These are phyloP conservation scores for Penicillium capsulatum DNA, from an alignment of 2,329 filamentous ascomycete species.

Conservation along the genomic window DNA sequence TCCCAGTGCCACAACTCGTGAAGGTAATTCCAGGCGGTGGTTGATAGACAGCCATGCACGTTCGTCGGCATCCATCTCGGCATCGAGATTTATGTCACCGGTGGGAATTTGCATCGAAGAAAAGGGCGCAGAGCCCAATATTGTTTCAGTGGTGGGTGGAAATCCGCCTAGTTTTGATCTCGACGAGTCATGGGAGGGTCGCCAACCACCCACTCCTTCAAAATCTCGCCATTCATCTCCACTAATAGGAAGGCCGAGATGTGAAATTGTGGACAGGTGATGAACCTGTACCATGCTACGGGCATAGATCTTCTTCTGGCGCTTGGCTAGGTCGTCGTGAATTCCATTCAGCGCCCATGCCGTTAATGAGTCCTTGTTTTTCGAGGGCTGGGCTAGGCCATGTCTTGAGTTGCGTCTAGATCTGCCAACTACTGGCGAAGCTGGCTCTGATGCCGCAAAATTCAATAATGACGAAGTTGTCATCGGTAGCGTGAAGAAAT, in stretches of 20 bases:
- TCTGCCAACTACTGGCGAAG: constrained; percentile 19
- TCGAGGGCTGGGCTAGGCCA: constrained; percentile 12
- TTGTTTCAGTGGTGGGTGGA: constrained; percentile 13
- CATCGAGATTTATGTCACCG: constrained; percentile 17
- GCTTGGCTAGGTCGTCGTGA: constrained; percentile 7
- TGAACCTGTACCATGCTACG: constrained; percentile 22
- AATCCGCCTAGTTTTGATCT: constrained; percentile 16
- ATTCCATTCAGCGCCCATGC: constrained; percentile 4
- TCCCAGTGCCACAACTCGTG: constrained; percentile 23
- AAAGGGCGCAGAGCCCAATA: constrained; percentile 23
- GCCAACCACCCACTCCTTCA: constrained; percentile 44
- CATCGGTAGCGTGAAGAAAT: constrained; percentile 46
- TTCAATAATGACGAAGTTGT: constrained; percentile 28
- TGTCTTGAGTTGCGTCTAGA: constrained; percentile 26
- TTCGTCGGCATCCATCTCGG: constrained; percentile 29
- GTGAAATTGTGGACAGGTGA: constrained; percentile 16
- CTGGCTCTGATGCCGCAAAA: constrained; percentile 29
- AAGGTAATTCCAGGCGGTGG: constrained; percentile 36
- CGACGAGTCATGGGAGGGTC: constrained; percentile 16
- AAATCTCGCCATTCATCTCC: constrained; percentile 40
- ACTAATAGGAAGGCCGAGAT: constrained; percentile 26
- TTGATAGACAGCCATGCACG: constrained; percentile 39
- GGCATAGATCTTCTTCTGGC: constrained; percentile 15
- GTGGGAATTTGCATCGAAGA: constrained; percentile 21
- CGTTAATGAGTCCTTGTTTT: constrained; percentile 10